Evolutionary conservation across 306 rosid genomes (phyloP).

Genomic region (Prunus dulcis): DNA sequence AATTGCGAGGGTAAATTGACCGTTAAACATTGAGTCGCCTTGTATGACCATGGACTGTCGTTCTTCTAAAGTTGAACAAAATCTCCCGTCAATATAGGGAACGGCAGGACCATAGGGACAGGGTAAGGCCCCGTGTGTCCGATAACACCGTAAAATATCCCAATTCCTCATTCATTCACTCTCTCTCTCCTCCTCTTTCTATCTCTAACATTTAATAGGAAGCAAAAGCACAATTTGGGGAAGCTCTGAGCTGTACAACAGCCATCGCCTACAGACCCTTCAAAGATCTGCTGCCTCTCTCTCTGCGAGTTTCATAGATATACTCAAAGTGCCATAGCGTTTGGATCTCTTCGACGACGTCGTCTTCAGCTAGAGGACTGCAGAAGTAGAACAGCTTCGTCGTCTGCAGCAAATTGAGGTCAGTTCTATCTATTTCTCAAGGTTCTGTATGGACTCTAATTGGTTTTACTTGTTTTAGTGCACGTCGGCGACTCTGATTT

Average conservation of each 20-base stretch:
- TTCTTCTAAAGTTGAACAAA: background rate
- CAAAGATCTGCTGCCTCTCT: slow-evolving; percentile 37
- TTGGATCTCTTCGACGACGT: slow-evolving; percentile 34
- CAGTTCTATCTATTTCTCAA: slow-evolving; percentile 21
- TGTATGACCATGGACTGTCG: slow-evolving; percentile 35
- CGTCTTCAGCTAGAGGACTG: slow-evolving; percentile 40
- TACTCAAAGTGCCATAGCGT: slow-evolving; percentile 5
- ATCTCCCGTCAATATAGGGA: slow-evolving; percentile 20
- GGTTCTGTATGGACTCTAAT: slow-evolving; percentile 27
- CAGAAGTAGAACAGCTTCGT: slow-evolving; percentile 28
- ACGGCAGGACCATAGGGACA: slow-evolving; percentile 4
- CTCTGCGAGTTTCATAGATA: background rate
- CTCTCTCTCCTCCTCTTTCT: background rate
- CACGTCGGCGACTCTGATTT: slow-evolving; percentile 13
- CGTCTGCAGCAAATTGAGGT: slow-evolving; percentile 46
- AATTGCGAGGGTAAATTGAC: slow-evolving; percentile 2
- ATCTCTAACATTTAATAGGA: background rate
- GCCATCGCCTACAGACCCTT: slow-evolving; percentile 38
- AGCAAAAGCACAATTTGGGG: slow-evolving; percentile 29
- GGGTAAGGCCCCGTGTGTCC: slow-evolving; percentile 27
- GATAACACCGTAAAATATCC: slow-evolving; percentile 27
- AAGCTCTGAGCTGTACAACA: slow-evolving; percentile 50
- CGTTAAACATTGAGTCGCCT: slow-evolving; percentile 36
- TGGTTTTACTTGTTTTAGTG: slow-evolving; percentile 8
- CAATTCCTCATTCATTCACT: slow-evolving; percentile 3